Evolutionary conservation across 2,329 filamentous ascomycete species (phyloP).

Genomic region (Tolypocladium guangdongense): DNA sequence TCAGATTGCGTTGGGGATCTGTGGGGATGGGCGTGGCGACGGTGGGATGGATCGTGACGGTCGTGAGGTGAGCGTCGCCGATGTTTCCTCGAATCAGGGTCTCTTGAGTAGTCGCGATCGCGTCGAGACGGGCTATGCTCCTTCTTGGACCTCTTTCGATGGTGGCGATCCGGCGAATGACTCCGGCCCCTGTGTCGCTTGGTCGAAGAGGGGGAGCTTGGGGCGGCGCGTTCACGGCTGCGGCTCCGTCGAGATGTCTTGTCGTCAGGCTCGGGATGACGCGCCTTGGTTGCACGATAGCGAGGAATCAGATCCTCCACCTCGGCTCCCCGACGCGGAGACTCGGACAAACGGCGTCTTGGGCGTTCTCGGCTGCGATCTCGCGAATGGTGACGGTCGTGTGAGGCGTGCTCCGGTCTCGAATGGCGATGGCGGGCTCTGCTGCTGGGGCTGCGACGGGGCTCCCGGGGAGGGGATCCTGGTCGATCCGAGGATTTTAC

Average conservation of each 20-base stretch:
- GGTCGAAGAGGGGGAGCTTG: slow-evolving; percentile 24
- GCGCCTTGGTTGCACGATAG: slow-evolving; percentile 21
- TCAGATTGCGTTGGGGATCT: slow-evolving; percentile 14
- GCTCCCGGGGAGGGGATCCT: slow-evolving; percentile 19
- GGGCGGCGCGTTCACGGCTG: slow-evolving; percentile 20
- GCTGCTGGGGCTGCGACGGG: slow-evolving; percentile 17
- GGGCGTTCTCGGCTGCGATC: slow-evolving; percentile 25
- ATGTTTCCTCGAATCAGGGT: slow-evolving; percentile 19
- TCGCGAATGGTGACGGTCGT: slow-evolving; percentile 26
- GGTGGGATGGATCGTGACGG: slow-evolving; percentile 19
- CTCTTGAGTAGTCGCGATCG: slow-evolving; percentile 27
- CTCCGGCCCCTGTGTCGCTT: slow-evolving; percentile 33
- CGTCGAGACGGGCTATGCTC: slow-evolving; percentile 26
- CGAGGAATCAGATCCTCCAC: slow-evolving; percentile 27
- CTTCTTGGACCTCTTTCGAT: slow-evolving; percentile 29
- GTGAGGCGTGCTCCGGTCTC: slow-evolving; percentile 20
- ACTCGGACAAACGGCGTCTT: slow-evolving; percentile 14
- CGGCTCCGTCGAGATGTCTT: slow-evolving; percentile 22
- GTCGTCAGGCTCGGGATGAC: slow-evolving; percentile 17
- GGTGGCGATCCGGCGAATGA: slow-evolving; percentile 23
- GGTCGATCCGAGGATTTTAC: slow-evolving; percentile 19
- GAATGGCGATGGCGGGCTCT: slow-evolving; percentile 21
- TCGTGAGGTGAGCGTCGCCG: slow-evolving; percentile 21
- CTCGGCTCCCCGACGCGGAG: slow-evolving; percentile 16
- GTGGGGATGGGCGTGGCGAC: slow-evolving; percentile 16